Percentiles rank a stretch among this genome's conserved stretches.
phyloP scores from a whole-genome alignment of 495 filamentous ascomycete species.

The Trichoderma gamsii region DNA sequence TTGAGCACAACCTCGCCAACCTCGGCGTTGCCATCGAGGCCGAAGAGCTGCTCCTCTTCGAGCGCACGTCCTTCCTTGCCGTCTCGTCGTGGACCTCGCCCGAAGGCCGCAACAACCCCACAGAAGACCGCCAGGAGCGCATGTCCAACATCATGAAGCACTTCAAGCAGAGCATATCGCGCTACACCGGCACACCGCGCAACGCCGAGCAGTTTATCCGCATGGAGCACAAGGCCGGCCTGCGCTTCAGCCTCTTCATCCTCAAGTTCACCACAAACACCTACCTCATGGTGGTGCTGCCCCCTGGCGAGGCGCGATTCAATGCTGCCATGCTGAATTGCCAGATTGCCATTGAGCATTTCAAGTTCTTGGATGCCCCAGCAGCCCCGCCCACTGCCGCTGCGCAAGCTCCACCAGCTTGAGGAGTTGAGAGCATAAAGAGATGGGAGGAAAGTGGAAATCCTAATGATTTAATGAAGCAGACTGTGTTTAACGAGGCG shows the following conservation, averaged over 20 bases:
- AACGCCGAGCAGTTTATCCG: slow-evolving; percentile 51
- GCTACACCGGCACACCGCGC: slow-evolving; percentile 46
- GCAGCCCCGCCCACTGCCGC: slow-evolving; percentile 17
- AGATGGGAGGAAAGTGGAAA: not conserved
- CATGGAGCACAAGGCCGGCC: slow-evolving; percentile 49
- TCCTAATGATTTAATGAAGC: not conserved
- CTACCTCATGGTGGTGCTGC: slow-evolving; percentile 85
- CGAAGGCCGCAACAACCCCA: slow-evolving; percentile 72
- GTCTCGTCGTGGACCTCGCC: slow-evolving; percentile 76
- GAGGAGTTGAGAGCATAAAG: not conserved
- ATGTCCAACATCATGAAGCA: slow-evolving; percentile 95
- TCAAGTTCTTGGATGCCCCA: slow-evolving; percentile 51
- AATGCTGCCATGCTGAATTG: slow-evolving; percentile 87
- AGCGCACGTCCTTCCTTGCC: slow-evolving; percentile 90
- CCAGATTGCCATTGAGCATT: slow-evolving; percentile 73
- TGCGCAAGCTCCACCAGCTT: not conserved
- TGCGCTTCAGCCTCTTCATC: slow-evolving; percentile 83
- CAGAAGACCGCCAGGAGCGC: slow-evolving; percentile 86
- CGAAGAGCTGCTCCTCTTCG: slow-evolving; percentile 90
- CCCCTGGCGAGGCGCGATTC: slow-evolving; percentile 78
- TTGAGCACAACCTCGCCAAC: slow-evolving; percentile 72
- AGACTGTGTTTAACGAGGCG: not conserved
- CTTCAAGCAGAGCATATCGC: slow-evolving; percentile 71
- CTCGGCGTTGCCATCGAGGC: slow-evolving; percentile 81
- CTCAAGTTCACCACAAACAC: slow-evolving; percentile 93